These are phyloP conservation scores for Suhomyces taliae DNA, from an alignment of 1,139 yeast genomes.

Conservation along the genomic window DNA sequence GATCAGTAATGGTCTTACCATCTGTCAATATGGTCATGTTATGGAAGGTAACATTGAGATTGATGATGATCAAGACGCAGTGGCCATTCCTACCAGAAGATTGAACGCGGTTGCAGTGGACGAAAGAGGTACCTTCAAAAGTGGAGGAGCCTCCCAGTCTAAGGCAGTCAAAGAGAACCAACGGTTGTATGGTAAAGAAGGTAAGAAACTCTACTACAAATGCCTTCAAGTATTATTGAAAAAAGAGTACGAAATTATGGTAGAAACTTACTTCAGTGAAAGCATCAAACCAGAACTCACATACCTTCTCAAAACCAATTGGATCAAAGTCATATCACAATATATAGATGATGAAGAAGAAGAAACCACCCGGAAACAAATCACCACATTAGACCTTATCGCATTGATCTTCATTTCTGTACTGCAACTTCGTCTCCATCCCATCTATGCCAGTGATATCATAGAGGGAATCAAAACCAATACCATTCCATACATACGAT, in stretches of 20 bases:
- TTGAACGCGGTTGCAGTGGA: conserved; percentile 39
- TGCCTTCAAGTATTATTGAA: conserved; percentile 58
- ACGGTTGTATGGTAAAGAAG: conserved; percentile 53
- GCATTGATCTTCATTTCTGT: conserved; percentile 41
- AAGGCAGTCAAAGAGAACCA: neutral
- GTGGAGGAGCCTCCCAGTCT: conserved; percentile 9
- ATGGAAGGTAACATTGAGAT: conserved; percentile 76
- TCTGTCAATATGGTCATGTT: conserved; percentile 90
- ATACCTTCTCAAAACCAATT: conserved; percentile 16
- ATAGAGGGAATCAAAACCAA: conserved; percentile 31
- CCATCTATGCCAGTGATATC: conserved; percentile 39
- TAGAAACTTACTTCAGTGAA: conserved; percentile 27
- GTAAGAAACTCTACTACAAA: conserved; percentile 44
- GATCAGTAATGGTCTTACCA: conserved; percentile 68
- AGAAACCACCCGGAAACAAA: conserved; percentile 1
- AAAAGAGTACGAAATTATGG: conserved; percentile 37
- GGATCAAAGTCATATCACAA: conserved; percentile 38
- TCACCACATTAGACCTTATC: conserved; percentile 26
- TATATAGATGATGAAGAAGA: conserved; percentile 25
- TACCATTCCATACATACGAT: conserved; percentile 39
- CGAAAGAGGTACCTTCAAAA: conserved; percentile 13
- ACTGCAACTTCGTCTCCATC: conserved; percentile 32
- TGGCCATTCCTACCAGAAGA: conserved; percentile 51
- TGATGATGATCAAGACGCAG: conserved; percentile 71
- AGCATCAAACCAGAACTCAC: conserved; percentile 11